A percentile compares a stretch with the other conserved stretches of the same genome.
Evolutionary conservation across 164 flowering plant genomes (phyloP).

Genomic region (Nymphaea colorata): DNA sequence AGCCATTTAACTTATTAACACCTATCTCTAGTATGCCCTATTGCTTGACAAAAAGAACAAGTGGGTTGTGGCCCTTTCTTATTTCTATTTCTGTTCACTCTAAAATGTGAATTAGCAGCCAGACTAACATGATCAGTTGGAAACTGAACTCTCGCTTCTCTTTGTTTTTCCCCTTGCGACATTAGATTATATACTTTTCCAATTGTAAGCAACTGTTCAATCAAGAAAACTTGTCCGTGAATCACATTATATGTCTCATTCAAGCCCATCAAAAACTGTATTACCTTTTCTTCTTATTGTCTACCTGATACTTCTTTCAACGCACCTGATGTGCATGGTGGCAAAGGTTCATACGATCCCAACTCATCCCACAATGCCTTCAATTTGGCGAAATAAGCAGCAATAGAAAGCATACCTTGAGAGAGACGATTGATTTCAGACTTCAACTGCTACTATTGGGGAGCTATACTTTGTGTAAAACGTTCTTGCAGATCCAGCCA

Average conservation of each 20-base stretch:
- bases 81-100: neutral
- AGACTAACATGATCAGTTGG: neutral
- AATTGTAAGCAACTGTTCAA: neutral
- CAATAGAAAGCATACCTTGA: neutral
- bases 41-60: neutral
- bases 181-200: neutral
- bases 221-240: neutral
- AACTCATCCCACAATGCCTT: slow-evolving; percentile 2
- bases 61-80: neutral
- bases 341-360: neutral
- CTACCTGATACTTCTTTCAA: neutral
- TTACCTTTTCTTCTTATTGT: neutral
- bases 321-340: neutral
- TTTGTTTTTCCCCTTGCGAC: slow-evolving; percentile 5
- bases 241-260: slow-evolving; percentile 1
- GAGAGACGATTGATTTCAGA: neutral
- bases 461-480: neutral
- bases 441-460: neutral
- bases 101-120: neutral
- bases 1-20: neutral
- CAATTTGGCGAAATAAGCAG: neutral
- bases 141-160: neutral
- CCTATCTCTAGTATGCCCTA: neutral
- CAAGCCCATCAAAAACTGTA: slow-evolving; percentile 5
- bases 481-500: slow-evolving; percentile 1